Evolutionary conservation across 768 basidiomycete species (phyloP), one percentile per base, ranked within the genome.

Genomic region (Naganishia vishniacii): DNA sequence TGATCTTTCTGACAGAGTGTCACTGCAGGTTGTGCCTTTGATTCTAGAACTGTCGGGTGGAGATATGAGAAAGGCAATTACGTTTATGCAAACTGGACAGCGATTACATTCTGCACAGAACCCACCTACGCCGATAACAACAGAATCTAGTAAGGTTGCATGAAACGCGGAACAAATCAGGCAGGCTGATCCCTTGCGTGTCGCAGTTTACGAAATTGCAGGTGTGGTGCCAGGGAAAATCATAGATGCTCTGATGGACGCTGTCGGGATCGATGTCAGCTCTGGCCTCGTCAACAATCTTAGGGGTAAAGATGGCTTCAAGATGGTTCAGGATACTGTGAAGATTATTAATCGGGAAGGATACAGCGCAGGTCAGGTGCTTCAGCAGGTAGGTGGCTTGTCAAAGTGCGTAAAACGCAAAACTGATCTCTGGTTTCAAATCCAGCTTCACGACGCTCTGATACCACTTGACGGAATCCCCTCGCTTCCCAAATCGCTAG

Each of bases 11-110:
- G 13, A 40, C 4, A 4, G 20, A 26, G 45, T 41, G 23, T 41
- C 47, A 47, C 18, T 18, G 29, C 58, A 75, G 76, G 74, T 75
- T 7, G 61, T 72, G 12, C 67, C 67, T 16, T 65, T 75, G 48
- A 77, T 77, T 31, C 68, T 77, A 11, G 65, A 74, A 45, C 59
- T 77, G 32, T 94, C 94, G 2, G 83, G 84, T 48, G 95, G 95
- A 44, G 95, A 99, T 78, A 84, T 99, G 60, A 86, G 95, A 56
- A 90, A 95, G 59, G 88, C 94, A 25, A 98, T 99, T 75, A 99
- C 95, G 23, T 97, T 93, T 76, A 83, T 99, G 28, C 95, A 99
- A 74, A 97, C 94, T 23, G 94, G 93, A 5, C 86, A 89, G 42
- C 85, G 95, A 26, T 81, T 99, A 34, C 87, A 92, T 37, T 80